Percentiles rank a stretch among this genome's conserved stretches.
These are phyloP conservation scores for Vitis cinerea DNA, from an alignment of 164 flowering plant species.

Conservation along the genomic window DNA sequence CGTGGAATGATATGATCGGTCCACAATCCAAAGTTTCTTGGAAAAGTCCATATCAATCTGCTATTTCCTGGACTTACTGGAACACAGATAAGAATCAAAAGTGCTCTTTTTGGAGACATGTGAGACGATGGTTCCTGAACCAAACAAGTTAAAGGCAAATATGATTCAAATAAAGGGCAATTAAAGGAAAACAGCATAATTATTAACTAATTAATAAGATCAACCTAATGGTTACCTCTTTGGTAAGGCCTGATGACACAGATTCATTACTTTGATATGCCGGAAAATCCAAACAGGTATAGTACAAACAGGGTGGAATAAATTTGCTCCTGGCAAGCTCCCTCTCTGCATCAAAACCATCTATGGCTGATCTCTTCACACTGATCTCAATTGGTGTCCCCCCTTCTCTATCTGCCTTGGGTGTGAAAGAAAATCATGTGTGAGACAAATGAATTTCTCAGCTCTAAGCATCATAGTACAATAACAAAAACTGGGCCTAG, in stretches of 20 bases:
- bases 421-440: slow-evolving; percentile 27
- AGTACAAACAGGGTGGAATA: slow-evolving; percentile 64
- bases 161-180: neutral
- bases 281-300: slow-evolving; percentile 11
- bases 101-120: slow-evolving; percentile 15
- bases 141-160: slow-evolving; percentile 25
- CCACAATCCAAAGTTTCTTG: slow-evolving; percentile 79
- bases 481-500: neutral
- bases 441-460: slow-evolving; percentile 11
- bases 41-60: slow-evolving; percentile 80
- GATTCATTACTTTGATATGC: slow-evolving; percentile 29
- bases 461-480: neutral
- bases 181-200: no score
- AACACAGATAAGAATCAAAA: slow-evolving; percentile 65
- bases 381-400: slow-evolving; percentile 63
- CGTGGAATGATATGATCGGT: slow-evolving; percentile 64
- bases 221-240: slow-evolving; percentile 28
- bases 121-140: slow-evolving; percentile 7
- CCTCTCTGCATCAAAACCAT: slow-evolving; percentile 57
- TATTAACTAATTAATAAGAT: no score
- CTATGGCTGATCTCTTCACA: slow-evolving; percentile 36
- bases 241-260: slow-evolving; percentile 20
- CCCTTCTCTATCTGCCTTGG: slow-evolving; percentile 81
- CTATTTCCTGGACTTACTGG: slow-evolving; percentile 91
- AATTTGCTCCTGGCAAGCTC: slow-evolving; percentile 44